A percentile compares a stretch with the other conserved stretches of the same genome.
These are phyloP conservation scores for Cryphonectria naterciae DNA, from an alignment of 2,329 filamentous ascomycete species.

Conservation along the genomic window DNA sequence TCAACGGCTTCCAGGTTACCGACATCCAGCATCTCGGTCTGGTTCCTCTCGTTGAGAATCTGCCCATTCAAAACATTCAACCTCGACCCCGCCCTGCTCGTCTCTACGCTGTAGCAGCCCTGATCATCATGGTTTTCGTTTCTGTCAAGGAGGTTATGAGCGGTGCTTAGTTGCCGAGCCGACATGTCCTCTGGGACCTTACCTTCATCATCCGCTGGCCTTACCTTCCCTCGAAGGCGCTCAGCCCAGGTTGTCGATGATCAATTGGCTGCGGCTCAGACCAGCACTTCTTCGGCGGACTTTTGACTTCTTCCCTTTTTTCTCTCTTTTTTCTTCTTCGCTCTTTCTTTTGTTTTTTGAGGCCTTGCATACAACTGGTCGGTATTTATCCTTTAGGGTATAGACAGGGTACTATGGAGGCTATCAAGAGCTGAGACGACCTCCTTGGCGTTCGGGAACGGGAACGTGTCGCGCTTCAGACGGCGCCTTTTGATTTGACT, in stretches of 20 bases:
- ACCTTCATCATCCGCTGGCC: background rate
- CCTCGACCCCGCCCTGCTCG: constrained; percentile 35
- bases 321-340: constrained; percentile 17
- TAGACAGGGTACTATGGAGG: constrained; percentile 41
- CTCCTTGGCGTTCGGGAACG: constrained; percentile 43
- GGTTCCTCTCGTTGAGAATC: constrained; percentile 18
- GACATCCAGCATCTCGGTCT: constrained; percentile 31
- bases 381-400: constrained; percentile 33
- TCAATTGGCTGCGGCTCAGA: background rate
- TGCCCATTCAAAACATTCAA: constrained; percentile 34
- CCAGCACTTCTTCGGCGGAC: background rate
- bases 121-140: constrained; percentile 14
- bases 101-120: constrained; percentile 14
- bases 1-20: constrained; percentile 52
- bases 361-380: constrained; percentile 17
- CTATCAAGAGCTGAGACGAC: constrained; percentile 62
- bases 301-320: constrained; percentile 3
- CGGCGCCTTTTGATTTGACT: constrained; percentile 26
- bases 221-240: background rate
- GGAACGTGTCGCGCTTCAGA: constrained; percentile 10
- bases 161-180: constrained; percentile 19
- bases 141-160: background rate
- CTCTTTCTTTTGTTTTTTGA: background rate
- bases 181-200: background rate
- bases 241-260: background rate